A percentile compares a stretch with the other conserved stretches of the same genome.
phyloP scores from a whole-genome alignment of 2,329 filamentous ascomycete genomes.

The Diaporthe citriasiana region DNA sequence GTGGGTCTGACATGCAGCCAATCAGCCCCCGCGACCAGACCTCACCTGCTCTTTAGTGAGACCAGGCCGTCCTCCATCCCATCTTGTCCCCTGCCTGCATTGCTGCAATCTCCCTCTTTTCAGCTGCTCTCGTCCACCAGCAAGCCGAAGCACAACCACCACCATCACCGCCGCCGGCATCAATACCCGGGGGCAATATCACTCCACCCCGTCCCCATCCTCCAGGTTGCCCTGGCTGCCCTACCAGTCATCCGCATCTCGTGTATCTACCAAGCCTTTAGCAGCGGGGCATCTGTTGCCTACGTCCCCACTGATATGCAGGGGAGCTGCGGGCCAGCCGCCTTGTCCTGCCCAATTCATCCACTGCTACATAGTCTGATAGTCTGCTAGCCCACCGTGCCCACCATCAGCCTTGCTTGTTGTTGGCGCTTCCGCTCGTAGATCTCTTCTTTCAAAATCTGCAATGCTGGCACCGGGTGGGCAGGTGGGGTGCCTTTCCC shows the following conservation, averaged over 20 bases:
- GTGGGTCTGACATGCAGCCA: slow-evolving; percentile 31
- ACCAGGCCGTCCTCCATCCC: slow-evolving; percentile 7
- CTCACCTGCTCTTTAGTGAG: slow-evolving; percentile 24
- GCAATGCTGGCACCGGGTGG: neutral
- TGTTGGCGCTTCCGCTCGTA: slow-evolving; percentile 12
- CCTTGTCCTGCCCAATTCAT: slow-evolving; percentile 1
- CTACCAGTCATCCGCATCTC: neutral
- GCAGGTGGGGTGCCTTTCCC: neutral
- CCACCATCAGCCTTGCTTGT: neutral
- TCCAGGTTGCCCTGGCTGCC: too few species aligned
- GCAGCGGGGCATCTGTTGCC: slow-evolving; percentile 23
- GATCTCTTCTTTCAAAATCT: slow-evolving; percentile 13
- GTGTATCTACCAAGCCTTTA: slow-evolving; percentile 25
- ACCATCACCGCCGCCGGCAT: neutral
- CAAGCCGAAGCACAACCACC: neutral
- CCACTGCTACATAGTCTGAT: too few species aligned
- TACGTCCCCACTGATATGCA: slow-evolving; percentile 6
- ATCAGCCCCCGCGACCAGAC: neutral
- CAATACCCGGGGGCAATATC: slow-evolving; percentile 16
- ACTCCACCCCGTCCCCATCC: neutral
- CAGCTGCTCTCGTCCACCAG: slow-evolving; percentile 7
- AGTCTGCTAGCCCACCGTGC: too few species aligned
- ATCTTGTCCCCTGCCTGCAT: neutral
- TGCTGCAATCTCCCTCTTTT: slow-evolving; percentile 28
- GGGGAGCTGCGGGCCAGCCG: slow-evolving; percentile 11